These are phyloP conservation scores for Nicotiana tabacum DNA, from an alignment of 257 asterid genomes.

Conservation along the genomic window DNA sequence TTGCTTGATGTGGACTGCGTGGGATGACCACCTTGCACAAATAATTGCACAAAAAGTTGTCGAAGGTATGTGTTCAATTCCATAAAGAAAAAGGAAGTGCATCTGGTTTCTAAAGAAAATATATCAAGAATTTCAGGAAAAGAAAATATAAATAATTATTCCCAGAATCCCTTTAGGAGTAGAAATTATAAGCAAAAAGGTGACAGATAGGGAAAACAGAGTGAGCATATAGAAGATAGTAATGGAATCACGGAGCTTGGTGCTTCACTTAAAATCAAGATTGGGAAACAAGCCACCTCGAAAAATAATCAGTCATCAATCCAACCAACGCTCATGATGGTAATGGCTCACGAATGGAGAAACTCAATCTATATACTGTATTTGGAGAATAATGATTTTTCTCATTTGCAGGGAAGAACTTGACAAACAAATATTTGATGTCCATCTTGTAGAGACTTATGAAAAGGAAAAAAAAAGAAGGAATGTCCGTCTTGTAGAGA, in stretches of 20 bases:
- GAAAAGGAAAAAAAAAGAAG: no score
- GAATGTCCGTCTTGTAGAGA: neutral
- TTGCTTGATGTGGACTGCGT: conserved; percentile 91
- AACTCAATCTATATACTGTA: neutral
- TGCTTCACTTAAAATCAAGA: neutral
- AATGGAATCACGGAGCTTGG: neutral
- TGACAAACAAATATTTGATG: neutral
- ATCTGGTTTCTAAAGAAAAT: neutral
- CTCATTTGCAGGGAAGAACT: neutral
- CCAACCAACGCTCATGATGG: neutral
- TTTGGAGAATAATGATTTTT: neutral
- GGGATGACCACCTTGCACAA: conserved; percentile 84
- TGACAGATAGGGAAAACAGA: neutral
- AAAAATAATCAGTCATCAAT: neutral
- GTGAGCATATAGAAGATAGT: neutral
- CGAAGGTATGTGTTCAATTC: neutral
- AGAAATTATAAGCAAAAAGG: neutral
- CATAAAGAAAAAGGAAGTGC: neutral
- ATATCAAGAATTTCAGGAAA: neutral
- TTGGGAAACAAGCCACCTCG: neutral
- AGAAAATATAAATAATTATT: neutral
- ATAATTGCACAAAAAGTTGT: neutral
- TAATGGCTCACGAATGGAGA: neutral
- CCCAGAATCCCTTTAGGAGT: neutral
- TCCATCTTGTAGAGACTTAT: neutral